Base-by-base conservation (phyloP, 208 protist genomes). In the Plasmodiophora brassicae region DNA sequence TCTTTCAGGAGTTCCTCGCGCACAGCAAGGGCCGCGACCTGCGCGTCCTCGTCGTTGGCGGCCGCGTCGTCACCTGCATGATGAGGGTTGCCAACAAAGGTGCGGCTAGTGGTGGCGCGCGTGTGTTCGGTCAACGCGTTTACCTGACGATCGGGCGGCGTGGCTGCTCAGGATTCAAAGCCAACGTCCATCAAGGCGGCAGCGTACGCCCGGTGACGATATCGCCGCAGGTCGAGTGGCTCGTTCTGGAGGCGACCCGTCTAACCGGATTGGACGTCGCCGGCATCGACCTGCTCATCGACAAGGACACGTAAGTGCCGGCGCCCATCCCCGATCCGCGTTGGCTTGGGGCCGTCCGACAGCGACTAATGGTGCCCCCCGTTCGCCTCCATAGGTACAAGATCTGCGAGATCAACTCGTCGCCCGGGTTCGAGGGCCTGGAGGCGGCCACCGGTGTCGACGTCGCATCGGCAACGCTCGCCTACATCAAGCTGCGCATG, bases 331-430 rank as follows among this genome's bases (percentile, higher is more conserved):
- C n/a, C n/a, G n/a, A n/a, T n/a, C n/a, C n/a, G n/a, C n/a, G n/a
- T n/a, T n/a, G n/a, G n/a, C n/a, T n/a, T n/a, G n/a, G n/a, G n/a
- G n/a, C n/a, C n/a, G n/a, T n/a, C n/a, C n/a, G n/a, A n/a, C n/a
- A n/a, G n/a, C n/a, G n/a, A n/a, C n/a, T n/a, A n/a, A n/a, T n/a
- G n/a, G n/a, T n/a, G n/a, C n/a, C n/a, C n/a, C n/a, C n/a, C n/a
- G n/a, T n/a, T n/a, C n/a, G n/a, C n/a, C n/a, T n/a, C n/a, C n/a
- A n/a, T n/a, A n/a, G n/a, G n/a, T 91, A 90, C 32, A 85, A 88
- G 43, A 89, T 91, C 85, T 91, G 89, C 87, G 89, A 91, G 85
- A 87, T 91, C 46, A 91, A 91, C 45, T 65, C 57, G 25, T 87
- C 54, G 1, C 89, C 89, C 28, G 89, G 89, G 46, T 91, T 91